Evolutionary conservation across 257 asterid species (phyloP).

Genomic region (Verbena officinalis): DNA sequence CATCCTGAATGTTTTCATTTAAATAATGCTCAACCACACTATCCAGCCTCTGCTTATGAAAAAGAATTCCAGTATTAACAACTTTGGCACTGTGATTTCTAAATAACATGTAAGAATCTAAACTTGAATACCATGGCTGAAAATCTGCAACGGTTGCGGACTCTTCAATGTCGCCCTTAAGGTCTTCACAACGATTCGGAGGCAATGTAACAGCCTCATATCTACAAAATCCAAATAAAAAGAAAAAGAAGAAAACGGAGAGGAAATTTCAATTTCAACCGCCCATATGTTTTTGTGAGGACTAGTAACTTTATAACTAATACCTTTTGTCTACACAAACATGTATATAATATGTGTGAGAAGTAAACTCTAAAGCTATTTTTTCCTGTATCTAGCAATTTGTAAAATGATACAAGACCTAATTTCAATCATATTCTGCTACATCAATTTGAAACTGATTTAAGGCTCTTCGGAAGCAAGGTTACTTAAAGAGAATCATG

Average conservation of each 20-base stretch:
- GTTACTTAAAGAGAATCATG: slow-evolving; percentile 10
- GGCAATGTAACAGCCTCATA: slow-evolving; percentile 65
- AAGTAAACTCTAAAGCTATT: too few relatives aligned
- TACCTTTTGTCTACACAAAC: too few relatives aligned
- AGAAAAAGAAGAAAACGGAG: too few relatives aligned
- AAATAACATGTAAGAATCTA: slow-evolving; percentile 10
- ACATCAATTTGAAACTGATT: background rate
- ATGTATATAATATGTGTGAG: too few relatives aligned
- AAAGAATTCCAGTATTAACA: slow-evolving; percentile 20
- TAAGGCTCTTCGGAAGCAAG: slow-evolving; percentile 3
- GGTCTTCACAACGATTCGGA: slow-evolving; percentile 55
- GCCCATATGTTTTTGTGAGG: too few relatives aligned
- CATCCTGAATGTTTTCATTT: slow-evolving; percentile 45
- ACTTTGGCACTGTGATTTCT: slow-evolving; percentile 7
- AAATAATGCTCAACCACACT: slow-evolving; percentile 53
- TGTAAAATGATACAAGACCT: too few relatives aligned
- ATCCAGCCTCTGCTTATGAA: slow-evolving; percentile 68
- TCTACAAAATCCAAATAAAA: slow-evolving; percentile 46
- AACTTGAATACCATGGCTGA: slow-evolving; percentile 62
- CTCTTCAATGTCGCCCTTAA: slow-evolving; percentile 59
- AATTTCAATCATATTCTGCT: too few relatives aligned
- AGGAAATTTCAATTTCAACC: too few relatives aligned
- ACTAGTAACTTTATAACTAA: too few relatives aligned
- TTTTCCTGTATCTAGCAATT: too few relatives aligned
- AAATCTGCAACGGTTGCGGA: slow-evolving; percentile 64